These are phyloP conservation scores for Boletus subcaerulescens DNA, from an alignment of 768 basidiomycete species.

Conservation along the genomic window DNA sequence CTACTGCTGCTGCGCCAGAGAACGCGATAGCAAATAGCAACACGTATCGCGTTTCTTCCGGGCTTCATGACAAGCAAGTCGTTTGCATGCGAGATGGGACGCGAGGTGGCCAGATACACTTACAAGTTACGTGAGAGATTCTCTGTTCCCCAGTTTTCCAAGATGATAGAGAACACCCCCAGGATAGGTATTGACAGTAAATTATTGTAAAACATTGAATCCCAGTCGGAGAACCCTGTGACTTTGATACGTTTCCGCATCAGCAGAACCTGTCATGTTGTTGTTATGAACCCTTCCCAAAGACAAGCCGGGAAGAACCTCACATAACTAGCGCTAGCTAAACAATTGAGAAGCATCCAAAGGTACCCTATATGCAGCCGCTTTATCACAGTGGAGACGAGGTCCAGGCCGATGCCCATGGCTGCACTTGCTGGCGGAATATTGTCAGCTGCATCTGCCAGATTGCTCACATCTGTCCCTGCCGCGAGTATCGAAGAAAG, in stretches of 20 bases:
- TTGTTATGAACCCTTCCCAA: constrained; percentile 1
- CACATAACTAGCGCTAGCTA: constrained; percentile 88
- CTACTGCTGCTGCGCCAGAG: constrained; percentile 96
- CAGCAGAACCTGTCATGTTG: constrained; percentile 65
- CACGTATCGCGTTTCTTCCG: constrained; percentile 71
- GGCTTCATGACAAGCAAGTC: constrained; percentile 47
- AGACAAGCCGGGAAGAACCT: constrained; percentile 29
- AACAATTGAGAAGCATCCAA: constrained; percentile 95
- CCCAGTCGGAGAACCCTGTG: constrained; percentile 97
- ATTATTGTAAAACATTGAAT: constrained; percentile 99
- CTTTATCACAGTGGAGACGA: constrained; percentile 46
- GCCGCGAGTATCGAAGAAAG: constrained; percentile 95
- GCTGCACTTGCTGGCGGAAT: constrained; percentile 26
- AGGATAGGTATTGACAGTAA: constrained; percentile 91
- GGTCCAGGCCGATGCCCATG: constrained; percentile 27
- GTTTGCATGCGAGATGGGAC: background rate
- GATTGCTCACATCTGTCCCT: constrained; percentile 74
- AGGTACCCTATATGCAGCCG: constrained; percentile 79
- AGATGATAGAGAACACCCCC: constrained; percentile 71
- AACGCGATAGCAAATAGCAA: constrained; percentile 88
- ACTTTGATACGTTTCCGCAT: constrained; percentile 97
- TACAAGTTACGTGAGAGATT: constrained; percentile 87
- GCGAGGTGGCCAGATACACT: constrained; percentile 31
- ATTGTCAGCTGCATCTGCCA: constrained; percentile 27
- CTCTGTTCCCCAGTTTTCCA: constrained; percentile 86